Conservation (phyloP, 2,329 filamentous ascomycete species). For the Fusarium anguioides region DNA sequence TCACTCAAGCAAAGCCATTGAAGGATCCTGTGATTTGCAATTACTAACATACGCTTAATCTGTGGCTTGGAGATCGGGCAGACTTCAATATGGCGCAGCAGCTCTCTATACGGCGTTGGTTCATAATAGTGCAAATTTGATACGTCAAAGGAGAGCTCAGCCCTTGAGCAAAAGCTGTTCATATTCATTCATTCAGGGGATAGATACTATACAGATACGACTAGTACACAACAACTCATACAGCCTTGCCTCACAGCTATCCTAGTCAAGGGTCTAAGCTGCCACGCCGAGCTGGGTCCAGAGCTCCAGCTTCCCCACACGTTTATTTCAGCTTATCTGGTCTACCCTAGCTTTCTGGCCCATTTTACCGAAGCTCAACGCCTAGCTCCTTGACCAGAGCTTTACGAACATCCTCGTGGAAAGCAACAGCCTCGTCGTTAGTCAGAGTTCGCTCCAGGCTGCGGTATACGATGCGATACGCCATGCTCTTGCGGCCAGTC, state of each 20-base stretch:
- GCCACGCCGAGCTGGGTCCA: constrained; percentile 31
- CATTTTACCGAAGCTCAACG: constrained; percentile 68
- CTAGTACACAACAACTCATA: constrained; percentile 31
- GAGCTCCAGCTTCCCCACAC: constrained; percentile 38
- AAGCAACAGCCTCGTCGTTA: constrained; percentile 79
- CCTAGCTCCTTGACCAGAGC: constrained; percentile 77
- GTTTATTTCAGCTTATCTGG: constrained; percentile 31
- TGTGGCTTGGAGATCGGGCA: constrained; percentile 21
- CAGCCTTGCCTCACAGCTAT: constrained; percentile 23
- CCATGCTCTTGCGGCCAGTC: constrained; percentile 83
- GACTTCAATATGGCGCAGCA: constrained; percentile 29
- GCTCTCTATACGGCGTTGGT: constrained; percentile 11
- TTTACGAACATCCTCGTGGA: constrained; percentile 76
- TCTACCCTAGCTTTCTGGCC: constrained; percentile 5
- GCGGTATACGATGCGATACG: constrained; percentile 93
- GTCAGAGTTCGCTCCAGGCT: constrained; percentile 92
- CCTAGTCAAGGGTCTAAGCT: constrained; percentile 15
- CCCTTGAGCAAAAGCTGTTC: not conserved
- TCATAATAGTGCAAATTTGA: not conserved
- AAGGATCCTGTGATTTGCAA: constrained; percentile 28
- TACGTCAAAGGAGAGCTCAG: constrained; percentile 13
- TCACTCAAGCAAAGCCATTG: constrained; percentile 31
- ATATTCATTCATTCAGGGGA: constrained; percentile 3
- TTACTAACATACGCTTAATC: not conserved
- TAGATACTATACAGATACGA: constrained; percentile 13